These are phyloP conservation scores for Cordyceps tenuipes DNA, from an alignment of 2,329 filamentous ascomycete genomes.

Conservation along the genomic window DNA sequence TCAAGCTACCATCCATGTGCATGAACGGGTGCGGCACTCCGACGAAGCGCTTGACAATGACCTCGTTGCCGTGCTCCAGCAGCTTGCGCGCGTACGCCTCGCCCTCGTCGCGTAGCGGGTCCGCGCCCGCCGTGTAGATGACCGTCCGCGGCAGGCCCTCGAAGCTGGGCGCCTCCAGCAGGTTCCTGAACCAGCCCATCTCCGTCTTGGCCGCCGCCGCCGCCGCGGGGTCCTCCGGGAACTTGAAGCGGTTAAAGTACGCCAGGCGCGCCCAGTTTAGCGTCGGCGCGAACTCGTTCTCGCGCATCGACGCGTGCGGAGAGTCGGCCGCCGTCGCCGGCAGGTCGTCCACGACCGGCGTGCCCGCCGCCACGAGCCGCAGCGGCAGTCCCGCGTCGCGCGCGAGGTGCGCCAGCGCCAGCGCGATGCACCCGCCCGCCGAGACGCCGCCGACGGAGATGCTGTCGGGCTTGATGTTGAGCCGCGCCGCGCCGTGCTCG, in stretches of 20 bases:
- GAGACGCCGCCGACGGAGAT: slow-evolving; percentile 39
- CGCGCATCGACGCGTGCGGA: slow-evolving; percentile 31
- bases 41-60: slow-evolving; percentile 35
- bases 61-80: slow-evolving; percentile 35
- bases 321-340: slow-evolving; percentile 29
- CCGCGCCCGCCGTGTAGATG: slow-evolving; percentile 34
- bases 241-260: slow-evolving; percentile 31
- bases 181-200: slow-evolving; percentile 23
- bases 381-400: slow-evolving; percentile 30
- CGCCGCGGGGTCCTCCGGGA: slow-evolving; percentile 17
- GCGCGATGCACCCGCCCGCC: slow-evolving; percentile 34
- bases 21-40: slow-evolving; percentile 43
- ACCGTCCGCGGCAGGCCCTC: slow-evolving; percentile 28
- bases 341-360: slow-evolving; percentile 32
- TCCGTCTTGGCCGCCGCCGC: slow-evolving; percentile 8
- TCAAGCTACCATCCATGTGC: slow-evolving; percentile 35
- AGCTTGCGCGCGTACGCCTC: slow-evolving; percentile 37
- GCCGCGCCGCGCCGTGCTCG: slow-evolving; percentile 24
- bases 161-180: slow-evolving; percentile 28
- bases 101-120: slow-evolving; percentile 40
- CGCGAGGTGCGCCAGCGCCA: slow-evolving; percentile 31
- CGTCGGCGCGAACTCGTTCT: slow-evolving; percentile 34
- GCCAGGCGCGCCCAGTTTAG: slow-evolving; percentile 35
- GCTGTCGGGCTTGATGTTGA: slow-evolving; percentile 28
- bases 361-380: slow-evolving; percentile 30